Evolutionary conservation across 495 filamentous ascomycete genomes (phyloP).

Genomic region (Penicillium flavigenum): DNA sequence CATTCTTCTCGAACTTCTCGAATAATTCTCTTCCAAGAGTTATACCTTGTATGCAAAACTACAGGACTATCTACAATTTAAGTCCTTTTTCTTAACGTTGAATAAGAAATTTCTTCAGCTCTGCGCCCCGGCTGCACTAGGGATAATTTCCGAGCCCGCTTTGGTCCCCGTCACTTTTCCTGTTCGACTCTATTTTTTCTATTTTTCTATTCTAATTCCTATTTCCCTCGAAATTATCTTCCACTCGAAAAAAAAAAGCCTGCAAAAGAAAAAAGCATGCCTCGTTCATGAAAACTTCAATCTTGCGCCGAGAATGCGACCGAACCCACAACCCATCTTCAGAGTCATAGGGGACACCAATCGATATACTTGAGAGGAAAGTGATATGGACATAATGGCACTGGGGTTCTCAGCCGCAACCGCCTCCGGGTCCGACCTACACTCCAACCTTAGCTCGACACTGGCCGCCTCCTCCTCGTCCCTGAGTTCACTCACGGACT

Average conservation of each 20-base stretch:
- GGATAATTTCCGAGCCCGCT: constrained; percentile 15
- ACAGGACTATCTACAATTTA: constrained; percentile 1
- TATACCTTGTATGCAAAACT: background rate
- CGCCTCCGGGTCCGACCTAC: constrained; percentile 41
- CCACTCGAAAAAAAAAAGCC: background rate
- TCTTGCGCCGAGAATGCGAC: constrained; percentile 38
- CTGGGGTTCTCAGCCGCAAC: constrained; percentile 30
- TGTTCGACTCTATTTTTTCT: constrained; percentile 9
- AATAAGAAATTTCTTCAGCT: constrained; percentile 8
- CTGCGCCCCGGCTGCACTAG: constrained; percentile 3
- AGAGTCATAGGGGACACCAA: constrained; percentile 20
- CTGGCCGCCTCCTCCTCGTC: constrained; percentile 43
- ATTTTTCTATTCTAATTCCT: constrained; percentile 7
- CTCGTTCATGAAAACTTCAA: constrained; percentile 25
- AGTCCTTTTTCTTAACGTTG: constrained; percentile 1
- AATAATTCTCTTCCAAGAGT: background rate
- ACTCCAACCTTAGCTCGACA: constrained; percentile 42
- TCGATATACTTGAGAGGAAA: constrained; percentile 27
- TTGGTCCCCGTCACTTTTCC: constrained; percentile 13
- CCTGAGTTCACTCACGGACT: constrained; percentile 41
- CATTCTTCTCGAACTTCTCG: background rate
- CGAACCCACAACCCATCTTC: constrained; percentile 24
- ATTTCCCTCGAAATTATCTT: constrained; percentile 7
- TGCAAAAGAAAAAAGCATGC: constrained; percentile 18
- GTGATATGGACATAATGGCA: constrained; percentile 38